Evolutionary conservation across 2,329 filamentous ascomycete genomes (phyloP), one percentile per base, ranked within the genome.

Genomic region (Fusarium austroafricanum): DNA sequence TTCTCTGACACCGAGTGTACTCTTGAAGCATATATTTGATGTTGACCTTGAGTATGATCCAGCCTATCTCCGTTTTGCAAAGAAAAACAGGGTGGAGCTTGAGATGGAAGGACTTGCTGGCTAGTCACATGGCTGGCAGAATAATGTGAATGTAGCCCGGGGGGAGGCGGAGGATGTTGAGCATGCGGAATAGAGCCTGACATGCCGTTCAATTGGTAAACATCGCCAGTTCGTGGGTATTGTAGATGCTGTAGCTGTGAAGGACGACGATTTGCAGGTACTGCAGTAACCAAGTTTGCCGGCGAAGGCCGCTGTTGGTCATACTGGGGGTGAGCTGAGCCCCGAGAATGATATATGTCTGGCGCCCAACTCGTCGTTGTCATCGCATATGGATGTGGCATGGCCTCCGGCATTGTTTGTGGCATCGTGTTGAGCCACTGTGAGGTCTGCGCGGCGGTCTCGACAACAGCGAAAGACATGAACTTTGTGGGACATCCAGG

Each of bases 271-370:
- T 50, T 29, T 42, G 38, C 57, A 59, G 61, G 68, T n/a, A 43
- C 46, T 47, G 65, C 72, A 15, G 67, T 63, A 42, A 73, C 55
- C 35, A 76, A 54, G 40, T 63, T 66, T 20, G 71, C 64, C 5
- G 75, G 72, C 33, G 75, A 67, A 47, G 75, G 76, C 8, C 75
- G 61, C 47, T 71, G 73, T 23, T 70, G 53, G 31, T 61, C 50
- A 45, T 79, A 73, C 17, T 71, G 75, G 40, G 72, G 56, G 55
- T 76, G 46, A 71, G 66, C 38, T 62, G 71, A 28, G 40, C 61
- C 64, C 40, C 54, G 63, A 58, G 46, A 40, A 18, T 70, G 67
- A 42, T 59, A 65, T 47, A 64, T 61, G 53, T 71, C 70, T 35
- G 69, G 51, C 35, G 46, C 55, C 71, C 69, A 70, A 46, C 51